These are phyloP conservation scores for Yamadazyma sp. DNA, from an alignment of 1,139 yeast genomes.

Conservation along the genomic window DNA sequence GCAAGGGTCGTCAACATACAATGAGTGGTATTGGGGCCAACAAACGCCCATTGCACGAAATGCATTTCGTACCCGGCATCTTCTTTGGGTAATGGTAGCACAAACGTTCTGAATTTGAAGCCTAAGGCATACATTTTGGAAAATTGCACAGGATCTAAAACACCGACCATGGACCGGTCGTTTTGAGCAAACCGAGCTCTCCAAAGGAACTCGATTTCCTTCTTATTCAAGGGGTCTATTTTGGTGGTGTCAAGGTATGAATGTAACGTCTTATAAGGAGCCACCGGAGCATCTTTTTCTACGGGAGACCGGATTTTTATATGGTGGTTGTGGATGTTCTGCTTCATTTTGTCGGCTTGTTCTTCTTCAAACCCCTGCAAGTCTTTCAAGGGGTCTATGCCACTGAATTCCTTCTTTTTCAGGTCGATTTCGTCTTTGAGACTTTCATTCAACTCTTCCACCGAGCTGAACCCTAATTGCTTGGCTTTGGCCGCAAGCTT, in stretches of 20 bases:
- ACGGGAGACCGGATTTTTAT: conserved; percentile 62
- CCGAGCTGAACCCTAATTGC: conserved; percentile 37
- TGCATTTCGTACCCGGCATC: conserved; percentile 75
- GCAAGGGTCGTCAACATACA: conserved; percentile 90
- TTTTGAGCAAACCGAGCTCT: conserved; percentile 74
- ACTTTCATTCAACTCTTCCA: conserved; percentile 64
- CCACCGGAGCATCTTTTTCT: conserved; percentile 41
- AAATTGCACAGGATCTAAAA: conserved; percentile 56
- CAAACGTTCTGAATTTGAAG: conserved; percentile 70
- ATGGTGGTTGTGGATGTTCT: conserved; percentile 55
- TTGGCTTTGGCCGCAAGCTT: conserved; percentile 39
- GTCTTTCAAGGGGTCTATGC: conserved; percentile 69
- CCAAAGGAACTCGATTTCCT: conserved; percentile 85
- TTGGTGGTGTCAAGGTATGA: conserved; percentile 74
- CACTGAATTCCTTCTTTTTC: conserved; percentile 56
- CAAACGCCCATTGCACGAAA: conserved; percentile 91
- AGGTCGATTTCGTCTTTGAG: conserved; percentile 61
- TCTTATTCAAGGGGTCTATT: conserved; percentile 50
- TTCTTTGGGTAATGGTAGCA: conserved; percentile 65
- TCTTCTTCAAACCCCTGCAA: conserved; percentile 55
- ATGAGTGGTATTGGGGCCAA: conserved; percentile 81
- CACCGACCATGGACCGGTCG: conserved; percentile 65
- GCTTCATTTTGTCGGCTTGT: conserved; percentile 31
- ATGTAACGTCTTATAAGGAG: conserved; percentile 69
- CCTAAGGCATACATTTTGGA: conserved; percentile 66